A percentile compares a stretch with the other conserved stretches of the same genome.
phyloP scores from a whole-genome alignment of 768 basidiomycete species.

The Macrolepiota albuminosa region DNA sequence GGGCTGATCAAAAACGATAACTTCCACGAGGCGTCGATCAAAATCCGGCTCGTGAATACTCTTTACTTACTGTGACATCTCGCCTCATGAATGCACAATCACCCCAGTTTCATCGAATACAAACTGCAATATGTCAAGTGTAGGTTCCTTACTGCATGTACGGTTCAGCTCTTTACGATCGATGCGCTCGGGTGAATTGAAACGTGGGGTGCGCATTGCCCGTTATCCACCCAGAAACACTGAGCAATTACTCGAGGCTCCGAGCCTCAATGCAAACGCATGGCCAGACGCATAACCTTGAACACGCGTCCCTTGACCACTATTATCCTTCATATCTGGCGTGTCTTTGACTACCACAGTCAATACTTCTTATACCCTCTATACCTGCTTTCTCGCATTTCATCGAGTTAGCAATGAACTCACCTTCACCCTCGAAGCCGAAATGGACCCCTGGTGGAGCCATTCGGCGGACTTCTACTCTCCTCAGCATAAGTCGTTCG shows the following conservation, averaged over 20 bases:
- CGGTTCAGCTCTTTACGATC: background rate
- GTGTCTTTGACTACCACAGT: slow-evolving; percentile 5
- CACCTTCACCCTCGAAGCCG: slow-evolving; percentile 6
- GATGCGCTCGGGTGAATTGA: background rate
- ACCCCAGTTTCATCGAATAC: background rate
- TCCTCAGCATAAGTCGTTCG: slow-evolving; percentile 8
- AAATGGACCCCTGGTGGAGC: slow-evolving; percentile 10
- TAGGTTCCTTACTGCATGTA: background rate
- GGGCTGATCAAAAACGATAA: background rate
- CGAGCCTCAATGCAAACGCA: slow-evolving; percentile 9
- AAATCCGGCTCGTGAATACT: background rate
- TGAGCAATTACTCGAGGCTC: slow-evolving; percentile 3
- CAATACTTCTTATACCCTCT: slow-evolving; percentile 2
- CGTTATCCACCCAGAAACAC: background rate
- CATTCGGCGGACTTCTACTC: slow-evolving; percentile 6
- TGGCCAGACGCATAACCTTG: slow-evolving; percentile 3
- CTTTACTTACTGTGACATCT: background rate
- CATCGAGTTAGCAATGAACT: slow-evolving; percentile 4
- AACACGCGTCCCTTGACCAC: slow-evolving; percentile 3
- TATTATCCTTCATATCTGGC: slow-evolving; percentile 6
- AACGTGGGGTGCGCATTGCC: slow-evolving; percentile 4
- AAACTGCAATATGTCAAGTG: background rate
- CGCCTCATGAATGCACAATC: background rate
- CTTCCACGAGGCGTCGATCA: slow-evolving; percentile 6
- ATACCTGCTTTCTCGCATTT: background rate